Conservation (phyloP, 306 rosid genomes). For the Urtica urens region DNA sequence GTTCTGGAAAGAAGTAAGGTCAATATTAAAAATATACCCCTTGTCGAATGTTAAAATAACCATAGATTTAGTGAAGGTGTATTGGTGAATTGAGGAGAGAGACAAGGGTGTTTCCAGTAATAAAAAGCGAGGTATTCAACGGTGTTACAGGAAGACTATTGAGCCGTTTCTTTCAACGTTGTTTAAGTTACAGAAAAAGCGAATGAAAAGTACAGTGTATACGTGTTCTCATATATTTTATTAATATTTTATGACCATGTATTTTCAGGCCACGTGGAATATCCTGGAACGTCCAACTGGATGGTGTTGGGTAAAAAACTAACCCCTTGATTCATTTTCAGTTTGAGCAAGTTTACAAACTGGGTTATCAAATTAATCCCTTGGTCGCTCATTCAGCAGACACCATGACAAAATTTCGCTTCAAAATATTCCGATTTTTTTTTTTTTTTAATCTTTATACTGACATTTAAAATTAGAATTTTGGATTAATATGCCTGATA, state of each 20-base stretch:
- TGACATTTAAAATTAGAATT: too few relatives aligned
- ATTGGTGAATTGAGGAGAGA: not conserved
- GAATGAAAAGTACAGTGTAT: not conserved
- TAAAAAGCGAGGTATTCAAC: not conserved
- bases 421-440: too few relatives aligned
- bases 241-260: constrained; percentile 1
- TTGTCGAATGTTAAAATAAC: not conserved
- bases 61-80: not conserved
- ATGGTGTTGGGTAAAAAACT: too few relatives aligned
- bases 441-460: too few relatives aligned
- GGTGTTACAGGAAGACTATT: not conserved
- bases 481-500: too few relatives aligned
- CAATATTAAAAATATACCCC: constrained; percentile 3
- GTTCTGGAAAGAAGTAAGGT: not conserved
- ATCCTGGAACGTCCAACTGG: constrained; percentile 6
- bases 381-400: too few relatives aligned
- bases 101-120: not conserved
- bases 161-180: not conserved
- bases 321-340: not conserved
- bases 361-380: too few relatives aligned
- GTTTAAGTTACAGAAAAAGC: not conserved
- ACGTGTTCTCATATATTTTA: not conserved
- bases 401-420: too few relatives aligned
- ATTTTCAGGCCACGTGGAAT: constrained; percentile 8
- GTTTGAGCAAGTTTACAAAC: not conserved